Conservation (phyloP, 2,329 filamentous ascomycete species). For the Xylariomycetidae sp. region DNA sequence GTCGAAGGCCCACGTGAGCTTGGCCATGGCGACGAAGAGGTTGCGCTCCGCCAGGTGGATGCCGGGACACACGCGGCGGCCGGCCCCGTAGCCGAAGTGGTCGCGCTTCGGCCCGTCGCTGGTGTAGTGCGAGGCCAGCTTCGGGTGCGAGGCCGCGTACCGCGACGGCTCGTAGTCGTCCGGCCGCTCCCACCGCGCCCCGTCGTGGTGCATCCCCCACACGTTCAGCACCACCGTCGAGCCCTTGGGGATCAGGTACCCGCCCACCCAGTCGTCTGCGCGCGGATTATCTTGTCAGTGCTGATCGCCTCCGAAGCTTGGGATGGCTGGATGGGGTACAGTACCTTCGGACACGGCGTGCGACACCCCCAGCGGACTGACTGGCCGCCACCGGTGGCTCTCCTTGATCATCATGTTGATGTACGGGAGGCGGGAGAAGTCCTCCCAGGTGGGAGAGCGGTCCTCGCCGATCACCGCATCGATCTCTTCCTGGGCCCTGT, state of each 20-base stretch:
- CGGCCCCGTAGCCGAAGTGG: constrained; percentile 42
- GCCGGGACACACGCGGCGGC: constrained; percentile 41
- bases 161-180: constrained; percentile 25
- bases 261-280: constrained; percentile 28
- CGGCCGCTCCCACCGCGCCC: constrained; percentile 18
- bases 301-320: too few relatives aligned
- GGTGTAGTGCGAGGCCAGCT: constrained; percentile 30
- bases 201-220: constrained; percentile 30
- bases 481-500: constrained; percentile 34
- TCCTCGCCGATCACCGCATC: constrained; percentile 31
- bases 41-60: constrained; percentile 44
- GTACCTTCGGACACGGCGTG: constrained; percentile 17
- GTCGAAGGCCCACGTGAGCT: constrained; percentile 41
- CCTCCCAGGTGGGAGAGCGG: constrained; percentile 30
- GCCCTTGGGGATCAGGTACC: constrained; percentile 33
- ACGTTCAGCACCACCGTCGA: constrained; percentile 30
- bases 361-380: constrained; percentile 28
- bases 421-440: constrained; percentile 34
- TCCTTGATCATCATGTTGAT: constrained; percentile 36
- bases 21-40: constrained; percentile 31
- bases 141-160: constrained; percentile 16
- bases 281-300: neutral
- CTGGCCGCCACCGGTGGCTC: constrained; percentile 34
- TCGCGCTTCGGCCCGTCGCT: constrained; percentile 24
- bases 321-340: neutral